Conservation (phyloP, 129 eudicot genomes). For the Solidago caesia region DNA sequence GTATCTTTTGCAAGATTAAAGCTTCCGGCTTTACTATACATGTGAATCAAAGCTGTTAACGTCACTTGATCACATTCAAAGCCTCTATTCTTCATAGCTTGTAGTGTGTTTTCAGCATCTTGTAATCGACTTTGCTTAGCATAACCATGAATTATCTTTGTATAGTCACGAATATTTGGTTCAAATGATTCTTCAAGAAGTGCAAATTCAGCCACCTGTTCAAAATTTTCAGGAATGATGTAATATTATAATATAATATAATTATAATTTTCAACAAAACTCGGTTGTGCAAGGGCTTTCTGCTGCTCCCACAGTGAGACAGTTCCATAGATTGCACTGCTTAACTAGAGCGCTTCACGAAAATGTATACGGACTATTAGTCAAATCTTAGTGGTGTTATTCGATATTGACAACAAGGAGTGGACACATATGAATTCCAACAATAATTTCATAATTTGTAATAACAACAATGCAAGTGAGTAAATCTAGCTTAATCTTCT, state of each 20-base stretch:
- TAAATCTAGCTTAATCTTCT: not conserved
- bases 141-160: constrained; percentile 78
- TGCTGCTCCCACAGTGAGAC: not conserved
- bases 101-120: constrained; percentile 64
- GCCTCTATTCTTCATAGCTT: constrained; percentile 66
- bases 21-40: constrained; percentile 91
- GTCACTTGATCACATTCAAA: constrained; percentile 74
- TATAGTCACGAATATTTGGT: constrained; percentile 82
- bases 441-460: no score
- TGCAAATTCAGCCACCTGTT: constrained; percentile 68
- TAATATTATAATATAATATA: not conserved
- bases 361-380: not conserved
- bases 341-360: not conserved
- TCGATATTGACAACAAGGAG: not conserved
- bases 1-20: constrained; percentile 61
- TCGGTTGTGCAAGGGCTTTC: not conserved
- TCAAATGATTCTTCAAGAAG: constrained; percentile 81
- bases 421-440: no score
- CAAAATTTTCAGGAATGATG: not conserved
- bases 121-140: constrained; percentile 61
- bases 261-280: not conserved
- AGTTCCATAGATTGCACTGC: not conserved
- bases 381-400: not conserved
- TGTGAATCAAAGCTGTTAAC: constrained; percentile 79
- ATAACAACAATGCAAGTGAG: not conserved